Conservation (phyloP, 768 basidiomycete species). For the Auriscalpium vulgare region DNA sequence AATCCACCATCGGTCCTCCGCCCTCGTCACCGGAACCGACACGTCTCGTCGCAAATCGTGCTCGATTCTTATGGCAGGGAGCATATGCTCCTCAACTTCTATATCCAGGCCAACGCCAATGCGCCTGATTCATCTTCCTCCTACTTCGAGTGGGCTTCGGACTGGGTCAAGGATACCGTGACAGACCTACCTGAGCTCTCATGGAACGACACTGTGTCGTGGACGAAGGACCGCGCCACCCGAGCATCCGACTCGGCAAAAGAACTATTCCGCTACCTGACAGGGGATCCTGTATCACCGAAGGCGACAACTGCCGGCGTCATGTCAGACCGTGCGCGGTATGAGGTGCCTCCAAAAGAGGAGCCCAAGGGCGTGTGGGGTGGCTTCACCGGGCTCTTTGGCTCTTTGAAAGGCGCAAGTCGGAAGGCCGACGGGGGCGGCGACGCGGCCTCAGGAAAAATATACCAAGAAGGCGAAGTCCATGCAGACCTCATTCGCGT, state of each 20-base stretch:
- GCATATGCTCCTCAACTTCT: conserved; percentile 82
- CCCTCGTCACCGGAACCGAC: conserved; percentile 76
- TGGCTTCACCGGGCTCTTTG: conserved; percentile 61
- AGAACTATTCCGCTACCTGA: conserved; percentile 63
- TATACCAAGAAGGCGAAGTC: conserved; percentile 70
- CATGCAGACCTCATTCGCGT: conserved; percentile 75
- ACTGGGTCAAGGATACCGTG: conserved; percentile 36
- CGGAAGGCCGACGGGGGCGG: conserved; percentile 23
- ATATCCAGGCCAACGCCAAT: conserved; percentile 54
- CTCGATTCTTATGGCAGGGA: conserved; percentile 68
- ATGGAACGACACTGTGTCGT: conserved; percentile 43
- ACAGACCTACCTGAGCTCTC: conserved; percentile 42
- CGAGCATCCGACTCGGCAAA: conserved; percentile 36
- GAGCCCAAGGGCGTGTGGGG: conserved; percentile 34
- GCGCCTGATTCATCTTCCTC: conserved; percentile 31
- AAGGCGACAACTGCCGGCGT: conserved; percentile 22
- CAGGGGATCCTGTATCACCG: conserved; percentile 47
- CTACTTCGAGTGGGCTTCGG: conserved; percentile 34
- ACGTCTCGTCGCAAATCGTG: conserved; percentile 71
- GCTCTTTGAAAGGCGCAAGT: conserved; percentile 44
- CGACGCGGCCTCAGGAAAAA: conserved; percentile 29
- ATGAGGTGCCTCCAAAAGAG: conserved; percentile 23
- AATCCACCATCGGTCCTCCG: conserved; percentile 69
- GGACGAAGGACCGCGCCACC: conserved; percentile 35
- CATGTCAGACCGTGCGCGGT: conserved; percentile 21